phyloP scores from a whole-genome alignment of 2,329 filamentous ascomycete species.

The Zasmidium cellare region DNA sequence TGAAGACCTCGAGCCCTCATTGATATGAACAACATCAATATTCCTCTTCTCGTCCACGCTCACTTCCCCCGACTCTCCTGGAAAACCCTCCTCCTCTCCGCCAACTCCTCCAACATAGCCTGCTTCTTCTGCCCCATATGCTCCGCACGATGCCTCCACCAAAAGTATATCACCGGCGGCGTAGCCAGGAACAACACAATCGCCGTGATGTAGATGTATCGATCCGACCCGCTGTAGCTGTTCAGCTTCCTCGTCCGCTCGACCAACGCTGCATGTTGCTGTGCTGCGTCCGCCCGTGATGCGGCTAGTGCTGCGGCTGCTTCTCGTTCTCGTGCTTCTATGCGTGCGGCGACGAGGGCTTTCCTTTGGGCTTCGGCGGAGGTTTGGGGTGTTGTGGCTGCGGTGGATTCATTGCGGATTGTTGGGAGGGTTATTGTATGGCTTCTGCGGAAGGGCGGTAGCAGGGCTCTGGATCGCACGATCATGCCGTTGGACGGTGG shows the following conservation, averaged over 20 bases:
- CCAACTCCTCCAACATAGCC: constrained; percentile 29
- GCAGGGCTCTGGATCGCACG: neutral
- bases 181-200: constrained; percentile 25
- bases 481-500: neutral
- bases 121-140: constrained; percentile 36
- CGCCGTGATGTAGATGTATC: constrained; percentile 19
- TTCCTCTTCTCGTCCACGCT: neutral
- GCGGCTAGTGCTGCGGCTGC: neutral
- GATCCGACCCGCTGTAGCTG: constrained; percentile 11
- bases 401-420: constrained; percentile 4
- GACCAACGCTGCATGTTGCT: neutral
- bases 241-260: constrained; percentile 6
- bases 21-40: too few relatives aligned
- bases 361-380: neutral
- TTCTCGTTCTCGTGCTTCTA: neutral
- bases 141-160: constrained; percentile 33
- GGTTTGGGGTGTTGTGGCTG: neutral
- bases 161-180: constrained; percentile 31
- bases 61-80: constrained; percentile 2
- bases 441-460: neutral
- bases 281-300: neutral
- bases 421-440: neutral
- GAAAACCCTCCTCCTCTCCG: constrained; percentile 21
- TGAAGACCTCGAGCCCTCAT: too few relatives aligned
- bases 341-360: neutral